Conservation (phyloP, 2,329 filamentous ascomycete genomes). For the Fusarium burgessii region DNA sequence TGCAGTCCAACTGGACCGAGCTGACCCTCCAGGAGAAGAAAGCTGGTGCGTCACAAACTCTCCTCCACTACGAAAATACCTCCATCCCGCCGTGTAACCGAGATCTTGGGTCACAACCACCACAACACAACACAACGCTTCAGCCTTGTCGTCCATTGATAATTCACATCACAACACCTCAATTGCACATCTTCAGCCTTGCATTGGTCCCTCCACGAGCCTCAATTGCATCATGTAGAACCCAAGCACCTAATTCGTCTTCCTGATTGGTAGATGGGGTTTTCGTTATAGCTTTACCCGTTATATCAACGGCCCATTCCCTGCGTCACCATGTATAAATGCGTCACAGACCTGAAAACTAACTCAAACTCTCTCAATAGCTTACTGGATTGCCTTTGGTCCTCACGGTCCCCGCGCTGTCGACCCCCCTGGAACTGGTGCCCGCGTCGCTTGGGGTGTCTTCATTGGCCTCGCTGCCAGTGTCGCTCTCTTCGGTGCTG, state of each 20-base stretch:
- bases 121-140: slow-evolving; percentile 13
- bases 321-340: slow-evolving; percentile 23
- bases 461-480: slow-evolving; percentile 74
- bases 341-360: slow-evolving; percentile 46
- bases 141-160: slow-evolving; percentile 25
- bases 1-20: slow-evolving; percentile 98
- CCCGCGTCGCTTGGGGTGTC: slow-evolving; percentile 82
- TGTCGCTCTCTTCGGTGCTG: slow-evolving; percentile 76
- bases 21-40: slow-evolving; percentile 98
- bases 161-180: slow-evolving; percentile 32
- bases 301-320: slow-evolving; percentile 29
- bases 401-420: slow-evolving; percentile 91
- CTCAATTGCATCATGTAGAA: slow-evolving; percentile 46
- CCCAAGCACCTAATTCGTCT: slow-evolving; percentile 36
- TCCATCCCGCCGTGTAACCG: slow-evolving; percentile 46
- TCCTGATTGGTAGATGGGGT: slow-evolving; percentile 39
- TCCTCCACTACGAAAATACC: slow-evolving; percentile 51
- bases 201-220: slow-evolving; percentile 28
- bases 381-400: slow-evolving; percentile 99
- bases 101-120: slow-evolving; percentile 29
- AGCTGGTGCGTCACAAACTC: slow-evolving; percentile 79
- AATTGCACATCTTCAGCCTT: slow-evolving; percentile 36
- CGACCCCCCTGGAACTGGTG: slow-evolving; percentile 84
- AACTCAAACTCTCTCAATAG: slow-evolving; percentile 66
- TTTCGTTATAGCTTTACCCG: slow-evolving; percentile 27